These are phyloP conservation scores for Sporothrix pseudoabietina DNA, from an alignment of 2,329 filamentous ascomycete species.

Conservation along the genomic window DNA sequence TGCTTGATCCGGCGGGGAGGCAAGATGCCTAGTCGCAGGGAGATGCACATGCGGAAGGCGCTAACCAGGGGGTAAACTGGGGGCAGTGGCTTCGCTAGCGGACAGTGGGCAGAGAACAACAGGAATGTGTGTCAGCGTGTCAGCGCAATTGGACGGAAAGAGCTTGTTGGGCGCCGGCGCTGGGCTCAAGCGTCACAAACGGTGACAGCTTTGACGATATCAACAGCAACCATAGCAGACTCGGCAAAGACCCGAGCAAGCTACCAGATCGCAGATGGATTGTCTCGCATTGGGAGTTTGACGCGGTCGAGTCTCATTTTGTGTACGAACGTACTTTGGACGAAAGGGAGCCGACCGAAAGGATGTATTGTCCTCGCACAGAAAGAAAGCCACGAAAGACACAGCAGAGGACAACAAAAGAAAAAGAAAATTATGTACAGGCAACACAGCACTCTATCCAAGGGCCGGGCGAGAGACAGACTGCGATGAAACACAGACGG, in stretches of 20 bases:
- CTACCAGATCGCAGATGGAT: background rate
- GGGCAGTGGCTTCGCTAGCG: background rate
- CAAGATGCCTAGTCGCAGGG: background rate
- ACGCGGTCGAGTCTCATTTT: background rate
- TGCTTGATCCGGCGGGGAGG: constrained; percentile 27
- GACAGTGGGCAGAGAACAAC: background rate
- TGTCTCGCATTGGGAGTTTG: constrained; percentile 15
- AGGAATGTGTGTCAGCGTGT: constrained; percentile 21
- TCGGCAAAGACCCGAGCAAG: background rate
- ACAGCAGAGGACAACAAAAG: background rate
- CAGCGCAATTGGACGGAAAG: constrained; percentile 19
- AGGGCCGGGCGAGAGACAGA: background rate
- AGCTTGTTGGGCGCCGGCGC: background rate
- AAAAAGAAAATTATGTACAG: background rate
- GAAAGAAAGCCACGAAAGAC: background rate
- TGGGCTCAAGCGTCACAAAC: background rate
- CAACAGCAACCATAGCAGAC: background rate
- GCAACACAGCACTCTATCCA: background rate
- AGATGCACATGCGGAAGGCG: constrained; percentile 16
- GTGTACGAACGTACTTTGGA: constrained; percentile 1
- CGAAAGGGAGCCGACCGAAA: constrained; percentile 6
- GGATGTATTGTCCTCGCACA: background rate
- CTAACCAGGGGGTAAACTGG: constrained; percentile 27
- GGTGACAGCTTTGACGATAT: background rate
- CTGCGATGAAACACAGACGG: background rate